Conservation (phyloP, 768 basidiomycete species). For the Mycena rebaudengoi region DNA sequence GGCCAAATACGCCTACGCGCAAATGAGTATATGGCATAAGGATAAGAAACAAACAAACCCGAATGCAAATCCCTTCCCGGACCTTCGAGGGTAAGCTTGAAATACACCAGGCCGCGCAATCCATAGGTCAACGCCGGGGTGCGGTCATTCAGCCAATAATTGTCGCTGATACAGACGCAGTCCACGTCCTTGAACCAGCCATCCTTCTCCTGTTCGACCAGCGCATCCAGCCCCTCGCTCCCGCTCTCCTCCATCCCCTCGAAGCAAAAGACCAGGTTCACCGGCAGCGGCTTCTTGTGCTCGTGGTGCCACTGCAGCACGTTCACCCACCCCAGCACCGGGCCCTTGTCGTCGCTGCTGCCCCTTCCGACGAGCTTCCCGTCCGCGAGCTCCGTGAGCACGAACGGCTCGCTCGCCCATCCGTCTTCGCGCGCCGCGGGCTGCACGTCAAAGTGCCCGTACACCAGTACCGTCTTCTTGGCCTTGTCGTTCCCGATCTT, state of each 20-base stretch:
- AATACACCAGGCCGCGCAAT: conserved; percentile 88
- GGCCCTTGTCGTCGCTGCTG: conserved; percentile 91
- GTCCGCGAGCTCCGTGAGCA: conserved; percentile 57
- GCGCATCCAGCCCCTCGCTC: conserved; percentile 88
- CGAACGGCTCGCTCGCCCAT: conserved; percentile 90
- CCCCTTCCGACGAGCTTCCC: conserved; percentile 85
- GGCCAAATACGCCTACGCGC: conserved; percentile 68
- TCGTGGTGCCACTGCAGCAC: conserved; percentile 85
- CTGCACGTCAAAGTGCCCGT: conserved; percentile 97
- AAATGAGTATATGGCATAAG: conserved; percentile 41
- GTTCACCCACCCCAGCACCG: conserved; percentile 89
- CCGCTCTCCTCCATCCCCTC: conserved; percentile 99
- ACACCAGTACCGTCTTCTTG: conserved; percentile 94
- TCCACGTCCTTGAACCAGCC: conserved; percentile 90
- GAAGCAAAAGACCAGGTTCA: conserved; percentile 91
- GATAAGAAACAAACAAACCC: conserved; percentile 63
- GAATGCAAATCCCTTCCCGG: conserved; percentile 92
- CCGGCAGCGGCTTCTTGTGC: conserved; percentile 75
- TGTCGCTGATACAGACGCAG: conserved; percentile 95
- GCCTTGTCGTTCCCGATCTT: conserved; percentile 81
- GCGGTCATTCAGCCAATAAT: conserved; percentile 91
- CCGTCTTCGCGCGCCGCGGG: conserved; percentile 79
- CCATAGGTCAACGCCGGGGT: conserved; percentile 88
- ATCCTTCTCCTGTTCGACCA: conserved; percentile 72
- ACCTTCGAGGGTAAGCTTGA: conserved; percentile 82